Evolutionary conservation across 441 rosid species (phyloP), one percentile per base, ranked within the genome.

Genomic region (Adansonia madagascariensis): DNA sequence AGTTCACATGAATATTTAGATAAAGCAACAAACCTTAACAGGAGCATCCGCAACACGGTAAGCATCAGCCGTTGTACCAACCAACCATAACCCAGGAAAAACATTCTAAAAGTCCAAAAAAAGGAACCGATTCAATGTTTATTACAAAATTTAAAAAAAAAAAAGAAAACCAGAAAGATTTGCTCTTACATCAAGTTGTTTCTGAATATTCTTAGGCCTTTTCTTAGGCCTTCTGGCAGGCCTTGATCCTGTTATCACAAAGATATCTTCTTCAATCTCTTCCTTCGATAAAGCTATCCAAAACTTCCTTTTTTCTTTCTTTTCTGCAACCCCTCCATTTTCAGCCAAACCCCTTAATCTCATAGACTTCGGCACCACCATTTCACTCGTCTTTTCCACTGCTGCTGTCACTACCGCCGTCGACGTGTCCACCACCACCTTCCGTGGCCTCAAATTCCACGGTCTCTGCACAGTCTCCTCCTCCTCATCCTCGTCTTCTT

Each of bases 231-330:
- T 80, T 47, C 98, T 84, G 7, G 94, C 79, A 14, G 98, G 92
- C 52, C 92, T 89, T 11, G 88, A 89, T 52, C 97, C 98, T 22
- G 97, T 91, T 91, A 93, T 84, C 73, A 88, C 73, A 74, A 89
- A 95, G 71, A 95, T 63, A 78, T 95, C 98, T 78, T 95, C 98
- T 75, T 95, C 98, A 71, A 95, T 91, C 86, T 95, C 96, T 5
- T 95, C 98, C 77, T 86, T 79, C 1, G 97, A 90, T 22, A 93
- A 82, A 64, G 98, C 83, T 0, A 95, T 79, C 98, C 97, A 91
- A n/a, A 95, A 85, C 86, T 86, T 89, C 78, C 61, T 89, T 84
- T 89, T 90, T 84, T 88, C 92, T 82, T 80, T 86, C 89, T 59
- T 85, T 80, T 89, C 94, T 18, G 68, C 81, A 18, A 72, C 79